Conservation (phyloP, 1,139 yeast genomes). For the Debaryomycetaceae sp. region DNA sequence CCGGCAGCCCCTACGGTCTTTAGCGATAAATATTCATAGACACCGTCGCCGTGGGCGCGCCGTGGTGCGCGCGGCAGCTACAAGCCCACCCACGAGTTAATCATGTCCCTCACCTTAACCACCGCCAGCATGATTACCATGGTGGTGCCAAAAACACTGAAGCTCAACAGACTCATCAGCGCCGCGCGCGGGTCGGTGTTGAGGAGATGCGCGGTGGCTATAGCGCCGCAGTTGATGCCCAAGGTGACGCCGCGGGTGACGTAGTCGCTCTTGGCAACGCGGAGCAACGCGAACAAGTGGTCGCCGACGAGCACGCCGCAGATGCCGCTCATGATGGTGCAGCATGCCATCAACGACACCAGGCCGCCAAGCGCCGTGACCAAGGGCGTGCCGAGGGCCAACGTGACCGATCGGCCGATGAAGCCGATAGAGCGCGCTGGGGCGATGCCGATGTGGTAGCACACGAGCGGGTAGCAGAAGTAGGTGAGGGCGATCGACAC, state of each 20-base stretch:
- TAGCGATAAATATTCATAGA: neutral
- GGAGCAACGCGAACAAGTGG: conserved; percentile 35
- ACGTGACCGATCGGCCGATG: conserved; percentile 76
- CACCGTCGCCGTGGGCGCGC: neutral
- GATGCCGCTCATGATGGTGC: conserved; percentile 75
- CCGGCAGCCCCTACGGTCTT: too few species aligned
- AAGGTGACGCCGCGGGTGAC: conserved; percentile 72
- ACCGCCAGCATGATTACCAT: conserved; percentile 70
- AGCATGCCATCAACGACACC: conserved; percentile 69
- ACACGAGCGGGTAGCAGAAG: conserved; percentile 65
- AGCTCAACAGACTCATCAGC: conserved; percentile 68
- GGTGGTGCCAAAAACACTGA: conserved; percentile 66
- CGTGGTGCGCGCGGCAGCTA: conserved; percentile 8
- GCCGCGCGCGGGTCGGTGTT: conserved; percentile 76
- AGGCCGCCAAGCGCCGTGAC: conserved; percentile 64
- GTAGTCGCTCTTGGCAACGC: conserved; percentile 60
- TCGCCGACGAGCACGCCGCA: conserved; percentile 72
- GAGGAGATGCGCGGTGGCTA: conserved; percentile 72
- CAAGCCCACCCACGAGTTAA: conserved; percentile 27
- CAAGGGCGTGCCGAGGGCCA: conserved; percentile 76
- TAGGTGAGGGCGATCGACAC: conserved; percentile 54
- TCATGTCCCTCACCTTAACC: conserved; percentile 26
- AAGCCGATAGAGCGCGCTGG: conserved; percentile 63
- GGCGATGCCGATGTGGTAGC: conserved; percentile 61
- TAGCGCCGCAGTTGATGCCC: conserved; percentile 78